These are phyloP conservation scores for Clavispora vitiphila DNA, from an alignment of 805 yeast species.

Conservation along the genomic window DNA sequence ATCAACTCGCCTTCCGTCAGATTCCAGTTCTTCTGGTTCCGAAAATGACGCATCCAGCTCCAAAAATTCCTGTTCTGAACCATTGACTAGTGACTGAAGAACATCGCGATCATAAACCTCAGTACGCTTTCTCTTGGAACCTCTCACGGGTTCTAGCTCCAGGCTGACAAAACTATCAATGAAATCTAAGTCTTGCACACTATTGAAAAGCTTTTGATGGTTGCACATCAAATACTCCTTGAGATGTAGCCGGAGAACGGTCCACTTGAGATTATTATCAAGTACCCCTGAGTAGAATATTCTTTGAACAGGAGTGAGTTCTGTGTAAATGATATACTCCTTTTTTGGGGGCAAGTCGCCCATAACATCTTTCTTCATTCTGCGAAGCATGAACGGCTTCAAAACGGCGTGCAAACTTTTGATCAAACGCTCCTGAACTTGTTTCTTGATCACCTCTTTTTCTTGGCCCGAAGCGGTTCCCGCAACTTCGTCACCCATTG, in stretches of 20 bases:
- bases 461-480: conserved; percentile 36
- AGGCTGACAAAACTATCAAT: conserved; percentile 24
- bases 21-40: neutral
- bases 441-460: conserved; percentile 53
- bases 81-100: neutral
- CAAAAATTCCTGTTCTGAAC: neutral
- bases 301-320: conserved; percentile 59
- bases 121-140: neutral
- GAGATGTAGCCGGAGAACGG: conserved; percentile 43
- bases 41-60: neutral
- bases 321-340: conserved; percentile 77
- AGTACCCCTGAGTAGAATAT: conserved; percentile 55
- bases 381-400: conserved; percentile 79
- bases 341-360: conserved; percentile 78
- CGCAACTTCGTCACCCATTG: conserved; percentile 31
- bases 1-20: neutral
- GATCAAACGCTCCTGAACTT: conserved; percentile 47
- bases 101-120: neutral
- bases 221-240: conserved; percentile 48
- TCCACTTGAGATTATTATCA: conserved; percentile 36
- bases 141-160: neutral
- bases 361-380: conserved; percentile 71
- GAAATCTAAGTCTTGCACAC: conserved; percentile 14
- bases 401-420: conserved; percentile 79
- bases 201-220: conserved; percentile 15